Evolutionary conservation across 2,329 filamentous ascomycete species (phyloP).

Genomic region (Ophiocordyceps camponoti-rufipedis): DNA sequence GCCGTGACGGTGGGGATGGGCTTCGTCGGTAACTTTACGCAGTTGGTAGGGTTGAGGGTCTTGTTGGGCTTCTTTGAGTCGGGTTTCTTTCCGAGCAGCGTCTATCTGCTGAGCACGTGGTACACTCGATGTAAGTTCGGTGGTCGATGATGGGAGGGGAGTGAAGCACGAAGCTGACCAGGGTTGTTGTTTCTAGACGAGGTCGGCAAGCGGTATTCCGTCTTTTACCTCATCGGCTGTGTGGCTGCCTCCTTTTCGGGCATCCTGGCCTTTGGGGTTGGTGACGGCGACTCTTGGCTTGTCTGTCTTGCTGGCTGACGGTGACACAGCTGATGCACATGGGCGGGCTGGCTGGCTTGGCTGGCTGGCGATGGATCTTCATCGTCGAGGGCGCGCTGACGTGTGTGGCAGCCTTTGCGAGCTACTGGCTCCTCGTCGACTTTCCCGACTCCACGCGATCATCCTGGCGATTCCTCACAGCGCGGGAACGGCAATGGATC

Average conservation of each 20-base stretch:
- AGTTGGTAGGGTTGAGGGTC: constrained; percentile 35
- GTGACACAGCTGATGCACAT: constrained; percentile 37
- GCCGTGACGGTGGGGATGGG: constrained; percentile 46
- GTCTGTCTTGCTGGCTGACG: not conserved
- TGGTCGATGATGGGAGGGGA: not conserved
- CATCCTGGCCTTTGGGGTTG: constrained; percentile 50
- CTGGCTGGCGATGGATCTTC: constrained; percentile 53
- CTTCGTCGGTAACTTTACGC: constrained; percentile 32
- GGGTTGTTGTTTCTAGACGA: constrained; percentile 29
- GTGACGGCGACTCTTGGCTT: constrained; percentile 7
- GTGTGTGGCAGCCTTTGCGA: constrained; percentile 25
- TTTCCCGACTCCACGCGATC: constrained; percentile 39
- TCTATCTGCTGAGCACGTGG: constrained; percentile 59
- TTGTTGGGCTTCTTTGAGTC: constrained; percentile 47
- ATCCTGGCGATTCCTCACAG: constrained; percentile 33
- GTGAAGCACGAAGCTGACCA: not conserved
- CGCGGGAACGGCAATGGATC: constrained; percentile 32
- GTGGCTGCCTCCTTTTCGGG: constrained; percentile 48
- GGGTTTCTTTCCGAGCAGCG: constrained; percentile 54
- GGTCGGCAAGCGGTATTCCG: constrained; percentile 48
- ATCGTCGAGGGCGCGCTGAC: constrained; percentile 36
- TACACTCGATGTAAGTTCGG: constrained; percentile 41
- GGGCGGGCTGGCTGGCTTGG: constrained; percentile 31
- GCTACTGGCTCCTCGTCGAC: constrained; percentile 42
- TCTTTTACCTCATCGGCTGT: constrained; percentile 52